Conservation (phyloP, 306 rosid genomes). For the Cucurbita ficifolia region DNA sequence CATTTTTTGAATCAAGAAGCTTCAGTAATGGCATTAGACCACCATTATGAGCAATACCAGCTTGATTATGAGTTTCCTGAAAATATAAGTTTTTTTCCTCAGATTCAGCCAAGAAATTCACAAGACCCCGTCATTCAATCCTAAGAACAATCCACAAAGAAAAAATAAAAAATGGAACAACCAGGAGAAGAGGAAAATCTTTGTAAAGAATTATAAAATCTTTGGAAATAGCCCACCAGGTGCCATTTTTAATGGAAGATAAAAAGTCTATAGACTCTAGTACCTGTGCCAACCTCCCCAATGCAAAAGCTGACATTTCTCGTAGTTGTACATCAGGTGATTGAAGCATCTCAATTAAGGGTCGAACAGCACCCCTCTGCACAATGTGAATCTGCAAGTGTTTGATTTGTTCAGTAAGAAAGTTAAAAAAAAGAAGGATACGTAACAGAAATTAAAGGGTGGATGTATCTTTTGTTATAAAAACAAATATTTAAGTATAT, state of each 20-base stretch:
- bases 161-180: neutral
- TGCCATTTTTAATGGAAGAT: neutral
- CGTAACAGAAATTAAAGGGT: neutral
- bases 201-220: neutral
- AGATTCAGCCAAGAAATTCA: constrained; percentile 5
- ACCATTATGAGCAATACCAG: constrained; percentile 93
- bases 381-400: constrained; percentile 78
- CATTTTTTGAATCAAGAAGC: constrained; percentile 96
- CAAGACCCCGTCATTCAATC: neutral
- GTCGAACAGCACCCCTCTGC: constrained; percentile 95
- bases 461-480: neutral
- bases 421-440: neutral
- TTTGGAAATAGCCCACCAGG: neutral
- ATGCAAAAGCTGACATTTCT: constrained; percentile 98
- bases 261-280: constrained; percentile 4
- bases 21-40: constrained; percentile 80
- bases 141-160: neutral
- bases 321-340: constrained; percentile 84
- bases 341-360: constrained; percentile 95
- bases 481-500: neutral
- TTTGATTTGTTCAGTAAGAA: neutral
- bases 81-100: constrained; percentile 1
- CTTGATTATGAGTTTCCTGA: constrained; percentile 94
- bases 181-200: neutral
- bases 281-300: constrained; percentile 99